Conservation (phyloP, 371 early-diverging fungal genomes). For the Actinomucor elegans region DNA sequence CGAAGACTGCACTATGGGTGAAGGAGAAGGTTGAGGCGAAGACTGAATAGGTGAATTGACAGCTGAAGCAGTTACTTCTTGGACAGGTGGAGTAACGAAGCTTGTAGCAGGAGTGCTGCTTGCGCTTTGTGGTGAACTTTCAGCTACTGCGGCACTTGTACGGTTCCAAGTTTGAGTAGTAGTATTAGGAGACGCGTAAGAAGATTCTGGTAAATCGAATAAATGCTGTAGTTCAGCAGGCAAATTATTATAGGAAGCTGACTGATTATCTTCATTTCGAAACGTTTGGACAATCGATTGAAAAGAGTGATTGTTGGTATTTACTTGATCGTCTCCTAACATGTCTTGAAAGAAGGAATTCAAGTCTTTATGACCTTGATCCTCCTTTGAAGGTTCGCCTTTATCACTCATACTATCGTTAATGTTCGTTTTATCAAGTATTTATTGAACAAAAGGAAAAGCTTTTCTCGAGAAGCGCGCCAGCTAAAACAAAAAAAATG, state of each 20-base stretch:
- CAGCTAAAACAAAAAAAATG: background rate
- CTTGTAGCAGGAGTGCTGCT: background rate
- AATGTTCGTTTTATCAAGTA: too few relatives aligned
- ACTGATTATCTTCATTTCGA: conserved; percentile 16
- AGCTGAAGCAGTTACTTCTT: background rate
- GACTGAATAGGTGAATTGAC: background rate
- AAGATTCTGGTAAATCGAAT: conserved; percentile 13
- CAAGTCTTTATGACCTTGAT: conserved; percentile 14
- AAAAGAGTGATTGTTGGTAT: conserved; percentile 22
- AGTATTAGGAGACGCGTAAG: conserved; percentile 1
- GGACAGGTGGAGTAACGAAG: background rate
- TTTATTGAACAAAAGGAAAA: too few relatives aligned
- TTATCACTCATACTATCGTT: conserved; percentile 7
- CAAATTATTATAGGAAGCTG: conserved; percentile 25
- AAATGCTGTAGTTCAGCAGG: conserved; percentile 39
- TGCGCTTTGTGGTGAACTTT: background rate
- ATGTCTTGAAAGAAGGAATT: conserved; percentile 37
- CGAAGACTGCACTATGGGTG: background rate
- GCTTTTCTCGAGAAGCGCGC: too few relatives aligned
- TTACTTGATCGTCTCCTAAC: conserved; percentile 16
- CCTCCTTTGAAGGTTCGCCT: conserved; percentile 6
- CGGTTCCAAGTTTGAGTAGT: background rate
- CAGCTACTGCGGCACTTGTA: background rate
- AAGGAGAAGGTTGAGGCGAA: background rate
- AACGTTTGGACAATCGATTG: conserved; percentile 16